Evolutionary conservation across 768 basidiomycete genomes (phyloP).

Genomic region (Termitomyces sp.): DNA sequence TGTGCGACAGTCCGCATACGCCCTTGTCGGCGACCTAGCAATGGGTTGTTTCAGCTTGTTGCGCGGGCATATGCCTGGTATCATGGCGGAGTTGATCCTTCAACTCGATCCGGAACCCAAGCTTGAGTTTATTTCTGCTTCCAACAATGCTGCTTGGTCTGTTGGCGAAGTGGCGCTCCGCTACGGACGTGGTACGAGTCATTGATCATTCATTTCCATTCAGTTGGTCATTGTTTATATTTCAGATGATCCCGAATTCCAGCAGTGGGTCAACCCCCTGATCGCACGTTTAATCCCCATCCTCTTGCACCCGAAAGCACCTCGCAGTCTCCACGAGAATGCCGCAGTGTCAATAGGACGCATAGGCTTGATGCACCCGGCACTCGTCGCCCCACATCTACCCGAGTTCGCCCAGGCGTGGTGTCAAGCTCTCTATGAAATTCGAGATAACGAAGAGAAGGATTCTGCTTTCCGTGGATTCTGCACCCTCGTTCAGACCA

Average conservation of each 20-base stretch:
- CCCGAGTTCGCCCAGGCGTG: conserved; percentile 91
- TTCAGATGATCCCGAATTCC: conserved; percentile 80
- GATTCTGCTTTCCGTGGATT: conserved; percentile 98
- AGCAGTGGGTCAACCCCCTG: conserved; percentile 86
- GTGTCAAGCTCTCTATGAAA: conserved; percentile 97
- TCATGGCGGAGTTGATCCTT: conserved; percentile 86
- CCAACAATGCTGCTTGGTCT: conserved; percentile 99
- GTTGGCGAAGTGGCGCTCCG: conserved; percentile 96
- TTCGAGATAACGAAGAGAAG: conserved; percentile 99
- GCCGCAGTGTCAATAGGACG: conserved; percentile 98
- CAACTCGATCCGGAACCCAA: conserved; percentile 95
- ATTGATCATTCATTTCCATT: background rate
- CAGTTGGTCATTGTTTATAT: conserved; percentile 7
- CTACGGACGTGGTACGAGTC: conserved; percentile 68
- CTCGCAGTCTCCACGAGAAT: conserved; percentile 93
- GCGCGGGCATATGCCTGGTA: conserved; percentile 79
- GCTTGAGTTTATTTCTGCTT: conserved; percentile 92
- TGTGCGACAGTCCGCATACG: conserved; percentile 95
- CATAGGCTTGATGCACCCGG: conserved; percentile 90
- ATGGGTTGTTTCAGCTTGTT: conserved; percentile 92
- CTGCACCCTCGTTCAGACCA: conserved; percentile 92
- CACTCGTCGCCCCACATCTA: conserved; percentile 83
- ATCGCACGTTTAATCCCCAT: conserved; percentile 91
- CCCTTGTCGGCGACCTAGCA: conserved; percentile 96
- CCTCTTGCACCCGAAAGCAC: conserved; percentile 87